Conservation (phyloP, 169 alveolate genomes). For the Cryptosporidium sp. region DNA sequence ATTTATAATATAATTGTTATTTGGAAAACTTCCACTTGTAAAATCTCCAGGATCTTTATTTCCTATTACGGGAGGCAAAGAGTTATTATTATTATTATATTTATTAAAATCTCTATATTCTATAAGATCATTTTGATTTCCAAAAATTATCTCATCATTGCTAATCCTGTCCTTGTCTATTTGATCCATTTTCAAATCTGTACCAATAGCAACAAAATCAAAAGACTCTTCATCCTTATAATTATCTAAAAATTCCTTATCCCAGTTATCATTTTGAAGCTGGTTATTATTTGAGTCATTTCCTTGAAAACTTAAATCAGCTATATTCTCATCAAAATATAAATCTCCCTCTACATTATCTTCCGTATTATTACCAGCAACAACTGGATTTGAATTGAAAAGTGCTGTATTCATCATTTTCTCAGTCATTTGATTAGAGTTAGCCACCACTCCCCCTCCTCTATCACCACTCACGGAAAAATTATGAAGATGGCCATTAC, state of each 20-base stretch:
- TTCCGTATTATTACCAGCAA: neutral
- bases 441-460: neutral
- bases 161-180: neutral
- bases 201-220: neutral
- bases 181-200: neutral
- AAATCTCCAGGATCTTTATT: neutral
- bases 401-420: neutral
- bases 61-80: neutral
- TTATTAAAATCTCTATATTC: neutral
- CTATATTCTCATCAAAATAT: conserved; percentile 29
- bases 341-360: neutral
- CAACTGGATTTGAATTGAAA: neutral
- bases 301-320: conserved; percentile 19
- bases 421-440: neutral
- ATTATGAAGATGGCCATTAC: too few species aligned
- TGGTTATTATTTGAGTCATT: conserved; percentile 18
- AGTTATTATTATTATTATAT: neutral
- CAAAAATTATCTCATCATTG: neutral
- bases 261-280: conserved; percentile 20
- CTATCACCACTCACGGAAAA: neutral
- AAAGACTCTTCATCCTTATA: neutral
- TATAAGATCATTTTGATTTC: neutral
- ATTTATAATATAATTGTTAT: neutral
- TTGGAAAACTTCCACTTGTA: conserved; percentile 7
- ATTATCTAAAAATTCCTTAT: conserved; percentile 1